phyloP scores from a whole-genome alignment of 345 rosid species.

The Erucastrum elatum region DNA sequence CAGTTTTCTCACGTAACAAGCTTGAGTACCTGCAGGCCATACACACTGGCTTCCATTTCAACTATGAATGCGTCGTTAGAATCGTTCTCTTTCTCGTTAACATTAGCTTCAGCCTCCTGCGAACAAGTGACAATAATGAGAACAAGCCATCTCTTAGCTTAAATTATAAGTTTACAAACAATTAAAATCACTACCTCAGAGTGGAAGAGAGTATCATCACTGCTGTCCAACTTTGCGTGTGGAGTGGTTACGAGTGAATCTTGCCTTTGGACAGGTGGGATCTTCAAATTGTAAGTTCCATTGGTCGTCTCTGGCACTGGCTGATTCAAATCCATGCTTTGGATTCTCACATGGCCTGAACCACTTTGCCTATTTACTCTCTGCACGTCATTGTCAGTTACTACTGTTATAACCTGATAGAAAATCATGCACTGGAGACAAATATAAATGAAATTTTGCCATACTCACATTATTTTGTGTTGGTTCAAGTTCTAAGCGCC shows the following conservation, averaged over 20 bases:
- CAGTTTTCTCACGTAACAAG: neutral
- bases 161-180: slow-evolving; percentile 12
- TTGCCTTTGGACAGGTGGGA: slow-evolving; percentile 28
- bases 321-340: slow-evolving; percentile 31
- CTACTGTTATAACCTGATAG: slow-evolving; percentile 21
- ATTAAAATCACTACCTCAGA: slow-evolving; percentile 32
- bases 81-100: slow-evolving; percentile 37
- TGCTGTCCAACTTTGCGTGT: slow-evolving; percentile 34
- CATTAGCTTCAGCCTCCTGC: slow-evolving; percentile 48
- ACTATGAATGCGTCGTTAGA: slow-evolving; percentile 51
- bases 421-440: slow-evolving; percentile 1
- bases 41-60: slow-evolving; percentile 71
- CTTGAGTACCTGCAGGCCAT: slow-evolving; percentile 61
- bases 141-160: neutral
- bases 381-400: slow-evolving; percentile 17
- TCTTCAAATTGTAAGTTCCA: slow-evolving; percentile 22
- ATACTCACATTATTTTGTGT: slow-evolving; percentile 35
- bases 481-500: slow-evolving; percentile 27
- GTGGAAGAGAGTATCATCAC: slow-evolving; percentile 31
- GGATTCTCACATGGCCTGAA: slow-evolving; percentile 30
- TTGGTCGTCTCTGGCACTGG: slow-evolving; percentile 29
- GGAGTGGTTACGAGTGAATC: slow-evolving; percentile 34
- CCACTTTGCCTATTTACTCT: slow-evolving; percentile 15
- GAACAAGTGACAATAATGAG: slow-evolving; percentile 16
- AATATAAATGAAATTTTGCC: neutral